phyloP scores from a whole-genome alignment of 108 stramenopile species.

The Chaetoceros muelleri region DNA sequence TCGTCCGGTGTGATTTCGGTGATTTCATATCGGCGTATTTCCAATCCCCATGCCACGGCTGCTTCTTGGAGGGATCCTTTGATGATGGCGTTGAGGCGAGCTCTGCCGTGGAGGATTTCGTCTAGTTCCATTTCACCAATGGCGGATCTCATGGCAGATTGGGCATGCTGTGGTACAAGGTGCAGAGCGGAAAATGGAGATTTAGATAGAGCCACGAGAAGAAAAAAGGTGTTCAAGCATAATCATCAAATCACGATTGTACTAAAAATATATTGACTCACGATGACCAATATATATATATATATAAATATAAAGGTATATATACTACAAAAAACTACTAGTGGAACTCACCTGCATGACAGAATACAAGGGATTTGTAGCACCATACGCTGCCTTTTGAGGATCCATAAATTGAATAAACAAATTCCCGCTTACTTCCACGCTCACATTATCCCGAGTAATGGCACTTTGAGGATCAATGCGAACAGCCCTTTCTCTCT shows the following conservation, averaged over 20 bases:
- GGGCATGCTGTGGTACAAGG: conserved; percentile 60
- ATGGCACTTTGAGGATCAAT: conserved; percentile 91
- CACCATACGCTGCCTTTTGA: conserved; percentile 91
- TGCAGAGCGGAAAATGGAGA: neutral
- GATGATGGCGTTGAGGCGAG: conserved; percentile 83
- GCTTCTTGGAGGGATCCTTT: conserved; percentile 88
- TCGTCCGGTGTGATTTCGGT: conserved; percentile 95
- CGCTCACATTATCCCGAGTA: conserved; percentile 95
- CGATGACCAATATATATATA: too few relatives aligned
- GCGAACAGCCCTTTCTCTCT: conserved; percentile 89
- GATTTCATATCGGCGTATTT: conserved; percentile 91
- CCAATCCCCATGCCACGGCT: conserved; percentile 92
- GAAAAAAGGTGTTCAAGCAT: neutral
- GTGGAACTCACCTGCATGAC: conserved; percentile 74
- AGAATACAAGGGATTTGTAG: conserved; percentile 90
- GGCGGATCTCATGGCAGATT: conserved; percentile 95
- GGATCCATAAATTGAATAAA: conserved; percentile 90
- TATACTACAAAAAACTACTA: neutral
- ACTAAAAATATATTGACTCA: too few relatives aligned
- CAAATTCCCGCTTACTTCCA: conserved; percentile 95
- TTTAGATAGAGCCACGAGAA: neutral
- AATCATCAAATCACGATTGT: neutral
- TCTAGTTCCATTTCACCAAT: conserved; percentile 99
- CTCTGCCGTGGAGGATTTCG: conserved; percentile 94
- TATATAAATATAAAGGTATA: too few relatives aligned